Conservation (phyloP, 2,329 filamentous ascomycete species). For the Fusarium albosuccineum region DNA sequence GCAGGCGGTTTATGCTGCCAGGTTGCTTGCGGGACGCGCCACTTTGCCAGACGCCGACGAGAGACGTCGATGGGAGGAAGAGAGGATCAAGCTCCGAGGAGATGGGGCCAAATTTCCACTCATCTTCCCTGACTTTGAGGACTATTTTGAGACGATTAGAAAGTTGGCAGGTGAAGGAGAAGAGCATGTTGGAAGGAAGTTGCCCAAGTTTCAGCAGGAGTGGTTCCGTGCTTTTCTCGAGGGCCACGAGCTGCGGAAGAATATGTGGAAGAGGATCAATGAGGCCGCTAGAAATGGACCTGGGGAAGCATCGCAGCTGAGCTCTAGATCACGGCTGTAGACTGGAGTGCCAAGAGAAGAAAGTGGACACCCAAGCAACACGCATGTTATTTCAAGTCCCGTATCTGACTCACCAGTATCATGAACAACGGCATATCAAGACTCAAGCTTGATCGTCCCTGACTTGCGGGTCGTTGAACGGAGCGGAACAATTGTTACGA, state of each 20-base stretch:
- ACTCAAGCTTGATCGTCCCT: no score
- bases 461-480: no score
- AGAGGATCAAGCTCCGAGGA: slow-evolving; percentile 65
- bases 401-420: no score
- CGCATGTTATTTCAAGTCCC: no score
- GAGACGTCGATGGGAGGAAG: slow-evolving; percentile 68
- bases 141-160: slow-evolving; percentile 72
- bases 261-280: slow-evolving; percentile 69
- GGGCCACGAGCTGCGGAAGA: slow-evolving; percentile 66
- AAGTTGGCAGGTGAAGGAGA: slow-evolving; percentile 61
- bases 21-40: slow-evolving; percentile 67
- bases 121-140: slow-evolving; percentile 71
- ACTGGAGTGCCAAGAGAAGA: no score
- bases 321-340: neutral
- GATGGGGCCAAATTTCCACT: slow-evolving; percentile 69
- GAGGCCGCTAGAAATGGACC: slow-evolving; percentile 26
- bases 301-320: neutral
- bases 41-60: slow-evolving; percentile 62
- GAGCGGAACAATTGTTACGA: neutral
- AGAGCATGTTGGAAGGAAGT: slow-evolving; percentile 56
- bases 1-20: slow-evolving; percentile 73
- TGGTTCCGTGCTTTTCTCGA: slow-evolving; percentile 65
- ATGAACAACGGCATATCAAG: no score
- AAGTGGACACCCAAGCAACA: no score
- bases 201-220: slow-evolving; percentile 58